A percentile compares a stretch with the other conserved stretches of the same genome.
phyloP scores from a whole-genome alignment of 1,139 yeast genomes.

The Nakaseomyces uthaithaninus region DNA sequence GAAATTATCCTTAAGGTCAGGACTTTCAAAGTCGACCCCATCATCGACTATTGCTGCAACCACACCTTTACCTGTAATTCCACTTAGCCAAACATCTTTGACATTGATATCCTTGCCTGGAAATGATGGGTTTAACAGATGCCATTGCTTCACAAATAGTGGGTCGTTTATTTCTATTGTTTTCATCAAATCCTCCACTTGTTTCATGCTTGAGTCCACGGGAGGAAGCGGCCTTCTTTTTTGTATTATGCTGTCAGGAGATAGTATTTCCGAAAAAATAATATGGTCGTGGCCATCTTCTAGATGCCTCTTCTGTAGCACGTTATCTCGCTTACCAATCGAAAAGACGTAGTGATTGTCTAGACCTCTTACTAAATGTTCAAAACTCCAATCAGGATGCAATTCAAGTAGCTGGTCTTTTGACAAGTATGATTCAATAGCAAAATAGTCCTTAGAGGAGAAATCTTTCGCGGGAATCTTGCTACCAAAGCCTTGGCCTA shows the following conservation, averaged over 20 bases:
- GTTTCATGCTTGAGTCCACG: slow-evolving; percentile 42
- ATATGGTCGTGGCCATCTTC: slow-evolving; percentile 32
- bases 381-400: slow-evolving; percentile 43
- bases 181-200: slow-evolving; percentile 40
- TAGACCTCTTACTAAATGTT: slow-evolving; percentile 51
- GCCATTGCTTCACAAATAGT: slow-evolving; percentile 80
- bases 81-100: slow-evolving; percentile 74
- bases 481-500: slow-evolving; percentile 9
- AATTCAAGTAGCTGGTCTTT: slow-evolving; percentile 33
- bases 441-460: slow-evolving; percentile 40
- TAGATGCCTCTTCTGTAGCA: slow-evolving; percentile 6
- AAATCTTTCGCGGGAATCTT: slow-evolving; percentile 34
- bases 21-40: slow-evolving; percentile 76
- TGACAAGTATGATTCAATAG: slow-evolving; percentile 40
- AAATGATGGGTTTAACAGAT: slow-evolving; percentile 58
- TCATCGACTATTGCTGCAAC: slow-evolving; percentile 91
- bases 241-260: slow-evolving; percentile 37
- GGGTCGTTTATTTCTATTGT: slow-evolving; percentile 71
- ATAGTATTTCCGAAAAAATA: slow-evolving; percentile 43
- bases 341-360: slow-evolving; percentile 60
- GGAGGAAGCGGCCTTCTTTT: slow-evolving; percentile 40
- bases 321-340: slow-evolving; percentile 7
- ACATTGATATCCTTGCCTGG: slow-evolving; percentile 87
- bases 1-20: slow-evolving; percentile 65
- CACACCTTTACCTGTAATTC: slow-evolving; percentile 72